Base-by-base conservation (phyloP, 148 eudicot genomes). In the Amaranthus palmeri region DNA sequence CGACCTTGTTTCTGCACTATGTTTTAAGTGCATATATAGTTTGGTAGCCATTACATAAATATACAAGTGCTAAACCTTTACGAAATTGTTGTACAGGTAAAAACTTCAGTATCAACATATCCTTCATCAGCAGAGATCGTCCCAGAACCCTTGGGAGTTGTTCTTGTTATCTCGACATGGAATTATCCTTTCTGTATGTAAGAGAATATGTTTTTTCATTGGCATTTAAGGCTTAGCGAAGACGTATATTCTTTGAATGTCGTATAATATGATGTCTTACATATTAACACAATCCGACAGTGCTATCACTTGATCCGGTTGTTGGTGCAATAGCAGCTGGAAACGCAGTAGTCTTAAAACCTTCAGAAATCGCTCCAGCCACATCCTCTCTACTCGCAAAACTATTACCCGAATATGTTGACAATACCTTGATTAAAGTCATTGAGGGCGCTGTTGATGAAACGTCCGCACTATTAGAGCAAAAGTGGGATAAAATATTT, bases 251-350 rank as follows among this genome's bases (percentile, higher is more conserved):
- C 36, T 44, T 3, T 40, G 14, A 4, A 56, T 74, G 49, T 14
- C 41, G 25, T 63, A 18, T 11, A 25, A 45, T 63, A 18, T 11
- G 36, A 11, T 47, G 45, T 47, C 71, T 74, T 40, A 74, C 60
- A 18, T 66, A 45, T 41, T 25, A 4, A 9, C 10, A 4, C 4
- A 57, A 75, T 64, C 65, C 56, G 36, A 25, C 86, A 93, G 96
- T 88, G 80, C 69, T 93, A 70, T 87, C 97, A 42, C 79, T 93
- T 60, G 93, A 93, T 54, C 98, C 98, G 54, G 85, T 93, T 43
- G 85, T 93, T 46, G 98, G 93, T 69, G 98, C 98, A 47, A 86
- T 93, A 54, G 85, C 96, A 78, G 97, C 98, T 14, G 98, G 98
- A 13, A 93, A 93, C 76, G 85, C 86, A 71, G 92, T 93, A 72